phyloP scores from a whole-genome alignment of 306 rosid species.

The Vicia villosa region DNA sequence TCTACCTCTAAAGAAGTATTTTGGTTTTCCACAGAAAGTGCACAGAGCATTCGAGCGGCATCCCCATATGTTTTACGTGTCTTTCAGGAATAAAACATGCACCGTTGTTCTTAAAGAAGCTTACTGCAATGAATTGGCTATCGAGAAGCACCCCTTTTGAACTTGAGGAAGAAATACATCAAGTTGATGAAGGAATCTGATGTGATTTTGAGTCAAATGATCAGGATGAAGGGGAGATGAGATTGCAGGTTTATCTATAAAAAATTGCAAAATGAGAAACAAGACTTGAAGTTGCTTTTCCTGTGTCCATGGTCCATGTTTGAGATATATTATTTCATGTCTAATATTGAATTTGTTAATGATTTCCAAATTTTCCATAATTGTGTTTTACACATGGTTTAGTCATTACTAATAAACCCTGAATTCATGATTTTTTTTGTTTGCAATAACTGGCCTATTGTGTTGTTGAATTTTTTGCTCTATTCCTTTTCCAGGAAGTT shows the following conservation, averaged over 20 bases:
- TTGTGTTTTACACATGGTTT: too few relatives aligned
- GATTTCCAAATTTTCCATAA: too few relatives aligned
- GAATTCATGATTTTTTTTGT: background rate
- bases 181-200: constrained; percentile 66
- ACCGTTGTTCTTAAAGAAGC: constrained; percentile 84
- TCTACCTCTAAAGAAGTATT: constrained; percentile 74
- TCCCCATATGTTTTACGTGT: constrained; percentile 75
- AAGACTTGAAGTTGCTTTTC: too few relatives aligned
- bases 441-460: background rate
- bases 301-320: too few relatives aligned
- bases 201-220: constrained; percentile 53
- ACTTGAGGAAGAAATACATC: constrained; percentile 70
- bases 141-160: constrained; percentile 64
- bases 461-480: constrained; percentile 1
- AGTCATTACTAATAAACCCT: too few relatives aligned
- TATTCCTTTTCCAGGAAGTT: constrained; percentile 35
- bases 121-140: constrained; percentile 50
- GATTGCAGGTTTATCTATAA: too few relatives aligned
- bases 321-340: too few relatives aligned
- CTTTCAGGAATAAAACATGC: constrained; percentile 74
- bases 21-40: constrained; percentile 84
- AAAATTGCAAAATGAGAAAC: too few relatives aligned
- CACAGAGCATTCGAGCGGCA: constrained; percentile 89
- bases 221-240: too few relatives aligned
- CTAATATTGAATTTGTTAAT: too few relatives aligned